phyloP scores from a whole-genome alignment of 164 flowering plant genomes.

The Vitis labrusca region DNA sequence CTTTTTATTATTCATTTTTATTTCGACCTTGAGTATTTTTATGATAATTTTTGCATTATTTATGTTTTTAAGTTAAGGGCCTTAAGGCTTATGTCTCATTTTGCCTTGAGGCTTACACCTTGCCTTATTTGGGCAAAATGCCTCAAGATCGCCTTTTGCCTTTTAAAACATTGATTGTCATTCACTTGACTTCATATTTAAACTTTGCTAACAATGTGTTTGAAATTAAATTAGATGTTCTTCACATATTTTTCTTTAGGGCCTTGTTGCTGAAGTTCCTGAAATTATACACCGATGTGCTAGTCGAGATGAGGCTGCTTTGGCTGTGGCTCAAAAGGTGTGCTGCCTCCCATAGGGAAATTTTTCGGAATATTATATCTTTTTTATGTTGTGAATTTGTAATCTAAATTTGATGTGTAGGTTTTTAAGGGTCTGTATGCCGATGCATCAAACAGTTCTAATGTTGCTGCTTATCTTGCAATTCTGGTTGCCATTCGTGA shows the following conservation, averaged over 20 bases:
- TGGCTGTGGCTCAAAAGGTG: constrained; percentile 96
- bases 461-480: constrained; percentile 74
- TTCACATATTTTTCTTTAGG: constrained; percentile 35
- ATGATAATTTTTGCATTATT: no score
- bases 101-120: no score
- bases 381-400: neutral
- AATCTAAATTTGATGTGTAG: constrained; percentile 35
- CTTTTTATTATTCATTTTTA: no score
- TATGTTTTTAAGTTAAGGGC: no score
- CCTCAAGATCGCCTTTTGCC: no score
- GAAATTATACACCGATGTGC: constrained; percentile 80
- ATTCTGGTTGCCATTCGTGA: constrained; percentile 87
- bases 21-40: no score
- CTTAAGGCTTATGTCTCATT: no score
- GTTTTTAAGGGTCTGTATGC: constrained; percentile 86
- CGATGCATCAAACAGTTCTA: constrained; percentile 59
- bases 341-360: constrained; percentile 8
- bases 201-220: neutral
- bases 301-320: constrained; percentile 93
- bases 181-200: no score
- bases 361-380: neutral
- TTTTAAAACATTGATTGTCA: no score
- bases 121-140: no score
- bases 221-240: neutral
- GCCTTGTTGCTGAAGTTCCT: constrained; percentile 78